phyloP scores from a whole-genome alignment of 345 rosid genomes.

The Excoecaria agallocha region DNA sequence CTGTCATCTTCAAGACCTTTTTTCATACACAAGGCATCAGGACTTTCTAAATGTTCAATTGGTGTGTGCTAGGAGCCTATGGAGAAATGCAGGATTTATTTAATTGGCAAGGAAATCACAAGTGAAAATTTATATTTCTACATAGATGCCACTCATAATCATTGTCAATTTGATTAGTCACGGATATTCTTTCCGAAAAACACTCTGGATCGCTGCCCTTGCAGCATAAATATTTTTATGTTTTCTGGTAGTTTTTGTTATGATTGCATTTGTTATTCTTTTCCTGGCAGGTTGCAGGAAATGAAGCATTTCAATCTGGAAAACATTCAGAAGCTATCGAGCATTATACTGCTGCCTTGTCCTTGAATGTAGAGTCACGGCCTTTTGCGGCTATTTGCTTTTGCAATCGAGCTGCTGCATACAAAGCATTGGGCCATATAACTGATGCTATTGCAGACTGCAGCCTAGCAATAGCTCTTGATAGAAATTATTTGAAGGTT shows the following conservation, averaged over 20 bases:
- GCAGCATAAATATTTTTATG: not conserved
- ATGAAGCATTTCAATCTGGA: conserved; percentile 91
- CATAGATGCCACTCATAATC: not conserved
- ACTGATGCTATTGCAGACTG: conserved; percentile 95
- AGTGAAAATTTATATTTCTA: not conserved
- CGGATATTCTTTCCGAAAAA: not conserved
- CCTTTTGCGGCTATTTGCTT: conserved; percentile 92
- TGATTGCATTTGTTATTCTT: not conserved
- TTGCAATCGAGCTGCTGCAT: conserved; percentile 97
- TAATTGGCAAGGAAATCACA: not conserved
- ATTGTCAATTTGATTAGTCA: not conserved
- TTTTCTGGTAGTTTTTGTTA: not conserved
- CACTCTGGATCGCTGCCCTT: too few species aligned
- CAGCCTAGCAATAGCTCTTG: conserved; percentile 93
- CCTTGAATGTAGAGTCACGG: conserved; percentile 74
- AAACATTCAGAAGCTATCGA: conserved; percentile 85
- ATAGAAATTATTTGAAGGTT: conserved; percentile 85
- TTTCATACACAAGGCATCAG: not conserved
- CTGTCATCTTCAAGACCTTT: not conserved
- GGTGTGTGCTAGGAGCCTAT: not conserved
- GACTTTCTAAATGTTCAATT: not conserved
- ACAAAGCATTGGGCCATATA: conserved; percentile 72
- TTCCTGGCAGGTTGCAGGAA: conserved; percentile 69
- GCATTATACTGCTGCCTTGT: conserved; percentile 79
- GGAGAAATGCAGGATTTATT: not conserved